These are phyloP conservation scores for Sphagnum magellanicum DNA, from an alignment of 228 moss, liverwort and hornwort species.

Conservation along the genomic window DNA sequence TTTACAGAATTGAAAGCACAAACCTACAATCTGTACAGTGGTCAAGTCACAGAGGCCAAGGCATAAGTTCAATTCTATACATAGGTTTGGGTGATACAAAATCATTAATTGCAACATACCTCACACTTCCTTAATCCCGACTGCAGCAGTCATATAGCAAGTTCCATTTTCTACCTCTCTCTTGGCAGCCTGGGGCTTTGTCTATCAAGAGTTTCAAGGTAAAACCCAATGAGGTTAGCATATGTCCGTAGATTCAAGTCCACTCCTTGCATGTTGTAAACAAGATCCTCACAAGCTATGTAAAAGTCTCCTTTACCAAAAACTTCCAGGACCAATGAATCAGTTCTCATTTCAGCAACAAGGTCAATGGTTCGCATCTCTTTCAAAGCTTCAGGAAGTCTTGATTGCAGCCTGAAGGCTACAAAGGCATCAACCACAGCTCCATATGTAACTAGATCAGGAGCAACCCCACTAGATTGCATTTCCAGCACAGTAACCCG, in stretches of 20 bases:
- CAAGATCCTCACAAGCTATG: conserved; percentile 57
- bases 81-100: no score
- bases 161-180: no score
- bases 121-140: no score
- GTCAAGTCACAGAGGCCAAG: no score
- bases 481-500: conserved; percentile 70
- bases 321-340: conserved; percentile 66
- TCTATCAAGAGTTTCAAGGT: conserved; percentile 50
- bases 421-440: conserved; percentile 81
- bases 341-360: conserved; percentile 55
- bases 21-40: no score
- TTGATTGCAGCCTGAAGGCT: conserved; percentile 43
- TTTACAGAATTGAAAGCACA: no score
- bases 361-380: conserved; percentile 64
- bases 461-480: conserved; percentile 66
- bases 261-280: conserved; percentile 29
- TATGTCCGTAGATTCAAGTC: conserved; percentile 50
- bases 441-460: conserved; percentile 91
- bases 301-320: conserved; percentile 80
- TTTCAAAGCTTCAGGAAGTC: conserved; percentile 59
- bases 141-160: no score
- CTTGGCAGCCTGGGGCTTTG: background rate
- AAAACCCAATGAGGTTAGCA: conserved; percentile 70
- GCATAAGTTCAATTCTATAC: no score
- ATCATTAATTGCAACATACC: no score